phyloP scores from a whole-genome alignment of 371 early-diverging fungal genomes.

The Zychaea mexicana region DNA sequence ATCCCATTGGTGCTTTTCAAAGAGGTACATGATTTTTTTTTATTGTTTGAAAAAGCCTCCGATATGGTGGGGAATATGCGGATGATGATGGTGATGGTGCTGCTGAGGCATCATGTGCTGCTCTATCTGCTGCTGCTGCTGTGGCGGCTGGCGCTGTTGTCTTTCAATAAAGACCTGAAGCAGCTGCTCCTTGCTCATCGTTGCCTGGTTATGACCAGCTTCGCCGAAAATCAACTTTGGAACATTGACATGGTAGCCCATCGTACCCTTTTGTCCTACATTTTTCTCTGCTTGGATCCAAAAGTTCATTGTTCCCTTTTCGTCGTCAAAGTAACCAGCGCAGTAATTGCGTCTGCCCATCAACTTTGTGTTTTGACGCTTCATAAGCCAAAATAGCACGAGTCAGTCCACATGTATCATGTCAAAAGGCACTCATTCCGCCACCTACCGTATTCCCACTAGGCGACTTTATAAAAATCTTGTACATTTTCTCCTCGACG shows the following conservation, averaged over 20 bases:
- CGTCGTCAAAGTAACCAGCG: slow-evolving; percentile 34
- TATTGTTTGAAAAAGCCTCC: slow-evolving; percentile 2
- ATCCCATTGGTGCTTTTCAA: no score
- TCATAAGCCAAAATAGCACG: no score
- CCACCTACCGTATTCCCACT: slow-evolving; percentile 31
- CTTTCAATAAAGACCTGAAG: slow-evolving; percentile 1
- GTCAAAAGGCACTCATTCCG: neutral
- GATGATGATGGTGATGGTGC: neutral
- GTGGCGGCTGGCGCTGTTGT: neutral
- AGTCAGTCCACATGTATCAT: no score
- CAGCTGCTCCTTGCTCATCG: neutral
- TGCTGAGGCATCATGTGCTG: neutral
- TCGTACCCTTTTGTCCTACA: slow-evolving; percentile 35
- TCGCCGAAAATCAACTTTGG: slow-evolving; percentile 39
- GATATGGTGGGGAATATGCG: neutral
- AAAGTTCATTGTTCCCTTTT: slow-evolving; percentile 32
- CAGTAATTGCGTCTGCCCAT: slow-evolving; percentile 36
- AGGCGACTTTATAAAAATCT: slow-evolving; percentile 36
- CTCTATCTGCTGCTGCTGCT: neutral
- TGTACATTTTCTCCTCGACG: slow-evolving; percentile 42
- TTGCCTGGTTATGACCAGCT: slow-evolving; percentile 11
- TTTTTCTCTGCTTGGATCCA: slow-evolving; percentile 41
- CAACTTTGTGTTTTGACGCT: slow-evolving; percentile 26
- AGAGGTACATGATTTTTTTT: neutral
- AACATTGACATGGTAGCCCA: slow-evolving; percentile 37